Percentiles rank a stretch among this genome's conserved stretches.
Evolutionary conservation across 768 basidiomycete species (phyloP).

Genomic region (Favolaschia claudopus): DNA sequence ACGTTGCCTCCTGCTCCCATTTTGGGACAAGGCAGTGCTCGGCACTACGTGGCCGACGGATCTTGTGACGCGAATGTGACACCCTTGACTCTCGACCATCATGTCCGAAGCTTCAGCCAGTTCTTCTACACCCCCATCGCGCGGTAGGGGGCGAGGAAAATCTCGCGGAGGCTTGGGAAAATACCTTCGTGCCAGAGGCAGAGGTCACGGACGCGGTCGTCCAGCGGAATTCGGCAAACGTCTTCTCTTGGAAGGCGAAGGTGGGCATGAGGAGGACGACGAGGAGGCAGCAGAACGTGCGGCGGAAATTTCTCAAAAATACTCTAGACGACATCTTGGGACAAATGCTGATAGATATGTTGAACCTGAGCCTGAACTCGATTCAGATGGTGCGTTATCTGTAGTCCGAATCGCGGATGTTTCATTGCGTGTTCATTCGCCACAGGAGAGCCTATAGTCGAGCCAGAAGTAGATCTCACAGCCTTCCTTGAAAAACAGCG

Average conservation of each 20-base stretch:
- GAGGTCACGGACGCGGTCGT: constrained; percentile 65
- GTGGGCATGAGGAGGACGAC: constrained; percentile 38
- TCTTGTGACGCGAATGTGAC: too few species aligned
- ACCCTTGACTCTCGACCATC: too few species aligned
- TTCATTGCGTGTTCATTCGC: background rate
- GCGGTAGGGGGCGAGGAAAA: constrained; percentile 60
- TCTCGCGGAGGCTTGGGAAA: constrained; percentile 78
- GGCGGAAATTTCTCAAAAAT: constrained; percentile 58
- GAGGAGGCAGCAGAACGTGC: constrained; percentile 58
- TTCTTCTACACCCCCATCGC: constrained; percentile 21
- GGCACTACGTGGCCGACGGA: too few species aligned
- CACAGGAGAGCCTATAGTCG: constrained; percentile 69
- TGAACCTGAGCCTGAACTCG: constrained; percentile 73
- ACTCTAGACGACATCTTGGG: constrained; percentile 63
- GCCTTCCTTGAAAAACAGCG: constrained; percentile 71
- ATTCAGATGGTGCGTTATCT: constrained; percentile 66
- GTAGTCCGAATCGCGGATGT: background rate
- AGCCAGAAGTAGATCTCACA: constrained; percentile 79
- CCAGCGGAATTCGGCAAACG: constrained; percentile 72
- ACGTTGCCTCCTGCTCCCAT: too few species aligned
- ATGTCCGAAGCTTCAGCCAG: background rate
- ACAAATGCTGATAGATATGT: constrained; percentile 79
- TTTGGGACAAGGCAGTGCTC: too few species aligned
- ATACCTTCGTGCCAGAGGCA: constrained; percentile 74
- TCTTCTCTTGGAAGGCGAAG: constrained; percentile 68